These are phyloP conservation scores for Maudiozyma turicensis DNA, from an alignment of 805 yeast species.

Conservation along the genomic window DNA sequence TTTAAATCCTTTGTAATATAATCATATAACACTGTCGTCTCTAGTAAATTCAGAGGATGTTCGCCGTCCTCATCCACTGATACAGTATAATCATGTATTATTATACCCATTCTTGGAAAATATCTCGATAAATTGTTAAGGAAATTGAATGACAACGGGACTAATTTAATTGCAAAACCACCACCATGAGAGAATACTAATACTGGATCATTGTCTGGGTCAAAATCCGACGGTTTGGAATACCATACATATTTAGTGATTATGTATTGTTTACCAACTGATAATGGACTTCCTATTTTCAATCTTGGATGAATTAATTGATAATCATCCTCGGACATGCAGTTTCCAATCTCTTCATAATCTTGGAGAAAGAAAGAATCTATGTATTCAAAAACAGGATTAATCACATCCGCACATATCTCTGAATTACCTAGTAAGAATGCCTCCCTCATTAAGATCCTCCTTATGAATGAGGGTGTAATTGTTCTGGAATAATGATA, in stretches of 20 bases:
- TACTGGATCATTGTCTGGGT: conserved; percentile 11
- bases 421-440: conserved; percentile 7
- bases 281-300: not conserved
- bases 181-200: conserved; percentile 22
- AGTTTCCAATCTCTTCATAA: too few species aligned
- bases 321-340: not conserved
- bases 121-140: conserved; percentile 8
- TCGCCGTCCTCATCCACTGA: conserved; percentile 2
- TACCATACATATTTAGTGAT: conserved; percentile 6
- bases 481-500: conserved; percentile 1
- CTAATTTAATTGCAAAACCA: conserved; percentile 16
- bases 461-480: not conserved
- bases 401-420: conserved; percentile 7
- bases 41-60: conserved; percentile 12
- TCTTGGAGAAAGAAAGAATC: not conserved
- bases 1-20: conserved; percentile 4
- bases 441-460: conserved; percentile 12
- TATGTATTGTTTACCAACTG: not conserved
- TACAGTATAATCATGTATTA: conserved; percentile 15
- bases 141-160: conserved; percentile 9
- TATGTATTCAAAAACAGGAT: conserved; percentile 9
- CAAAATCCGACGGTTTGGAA: conserved; percentile 8
- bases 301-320: not conserved
- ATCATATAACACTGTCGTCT: conserved; percentile 8
- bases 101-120: conserved; percentile 11